Evolutionary conservation across 495 filamentous ascomycete genomes (phyloP).

Genomic region (Penicillium salamii): DNA sequence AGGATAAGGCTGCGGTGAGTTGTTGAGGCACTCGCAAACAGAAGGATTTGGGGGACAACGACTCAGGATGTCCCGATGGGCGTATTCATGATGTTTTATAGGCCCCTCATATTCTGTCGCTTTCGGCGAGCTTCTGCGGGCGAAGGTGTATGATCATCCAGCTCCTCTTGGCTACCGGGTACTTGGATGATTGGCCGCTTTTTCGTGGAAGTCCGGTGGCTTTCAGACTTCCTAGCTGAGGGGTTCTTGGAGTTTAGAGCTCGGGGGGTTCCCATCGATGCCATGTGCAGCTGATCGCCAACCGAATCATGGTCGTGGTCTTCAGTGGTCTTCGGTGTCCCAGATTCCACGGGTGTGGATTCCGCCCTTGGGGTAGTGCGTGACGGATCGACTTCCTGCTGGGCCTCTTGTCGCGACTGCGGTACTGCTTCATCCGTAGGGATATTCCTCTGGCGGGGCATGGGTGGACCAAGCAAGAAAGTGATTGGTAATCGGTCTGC

Average conservation of each 20-base stretch:
- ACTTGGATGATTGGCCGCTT: background rate
- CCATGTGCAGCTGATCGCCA: background rate
- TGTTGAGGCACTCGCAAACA: no score
- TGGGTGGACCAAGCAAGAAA: slow-evolving; percentile 30
- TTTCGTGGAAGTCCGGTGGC: background rate
- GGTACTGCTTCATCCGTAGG: background rate
- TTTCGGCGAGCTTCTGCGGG: background rate
- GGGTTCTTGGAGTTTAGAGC: background rate
- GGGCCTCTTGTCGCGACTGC: background rate
- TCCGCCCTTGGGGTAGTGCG: background rate
- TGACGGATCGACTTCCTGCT: background rate
- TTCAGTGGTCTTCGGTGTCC: background rate
- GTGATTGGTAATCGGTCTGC: slow-evolving; percentile 33
- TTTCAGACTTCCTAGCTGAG: background rate
- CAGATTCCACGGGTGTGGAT: background rate
- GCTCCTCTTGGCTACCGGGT: slow-evolving; percentile 3
- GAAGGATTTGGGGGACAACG: no score
- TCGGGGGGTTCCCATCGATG: background rate
- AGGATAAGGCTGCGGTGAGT: no score
- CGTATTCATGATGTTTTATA: no score
- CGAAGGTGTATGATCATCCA: background rate
- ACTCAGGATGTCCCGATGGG: no score
- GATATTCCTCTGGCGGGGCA: background rate
- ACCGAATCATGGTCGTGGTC: background rate
- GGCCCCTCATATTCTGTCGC: slow-evolving; percentile 7